Evolutionary conservation across 441 rosid genomes (phyloP).

Genomic region (Arabidopsis hybrid): DNA sequence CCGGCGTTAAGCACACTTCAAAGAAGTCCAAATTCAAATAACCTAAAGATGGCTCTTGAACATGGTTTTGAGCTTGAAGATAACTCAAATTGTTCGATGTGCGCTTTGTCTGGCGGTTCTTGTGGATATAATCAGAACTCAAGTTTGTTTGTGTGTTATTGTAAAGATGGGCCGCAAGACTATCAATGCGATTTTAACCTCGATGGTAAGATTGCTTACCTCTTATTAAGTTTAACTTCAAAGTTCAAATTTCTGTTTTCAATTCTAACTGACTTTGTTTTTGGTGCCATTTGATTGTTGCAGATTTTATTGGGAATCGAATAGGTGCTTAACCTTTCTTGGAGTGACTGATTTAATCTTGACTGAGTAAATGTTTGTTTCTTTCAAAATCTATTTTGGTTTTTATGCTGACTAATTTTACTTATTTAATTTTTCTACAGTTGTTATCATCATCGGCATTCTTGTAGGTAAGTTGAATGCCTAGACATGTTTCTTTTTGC

Average conservation of each 20-base stretch:
- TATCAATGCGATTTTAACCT: neutral
- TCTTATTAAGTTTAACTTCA: neutral
- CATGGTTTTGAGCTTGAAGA: constrained; percentile 52
- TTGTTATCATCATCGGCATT: neutral
- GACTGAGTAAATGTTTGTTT: neutral
- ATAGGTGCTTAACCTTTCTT: neutral
- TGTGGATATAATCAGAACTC: constrained; percentile 47
- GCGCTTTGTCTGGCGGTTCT: constrained; percentile 36
- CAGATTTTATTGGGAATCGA: neutral
- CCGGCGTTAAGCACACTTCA: neutral
- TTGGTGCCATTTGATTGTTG: neutral
- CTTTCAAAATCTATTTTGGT: neutral
- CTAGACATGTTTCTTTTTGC: neutral
- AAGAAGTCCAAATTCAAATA: accelerated
- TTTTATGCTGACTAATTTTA: neutral
- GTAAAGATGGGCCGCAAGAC: constrained; percentile 17
- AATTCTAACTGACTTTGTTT: neutral
- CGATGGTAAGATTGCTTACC: neutral
- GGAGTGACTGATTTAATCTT: neutral
- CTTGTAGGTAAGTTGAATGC: neutral
- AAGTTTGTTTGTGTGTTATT: constrained; percentile 47
- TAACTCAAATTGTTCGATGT: constrained; percentile 13
- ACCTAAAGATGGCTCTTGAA: constrained; percentile 20
- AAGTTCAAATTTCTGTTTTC: neutral
- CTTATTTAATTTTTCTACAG: neutral